Evolutionary conservation across 1,284 basidiomycete species (phyloP).

Genomic region (Rhodotorula sp.): DNA sequence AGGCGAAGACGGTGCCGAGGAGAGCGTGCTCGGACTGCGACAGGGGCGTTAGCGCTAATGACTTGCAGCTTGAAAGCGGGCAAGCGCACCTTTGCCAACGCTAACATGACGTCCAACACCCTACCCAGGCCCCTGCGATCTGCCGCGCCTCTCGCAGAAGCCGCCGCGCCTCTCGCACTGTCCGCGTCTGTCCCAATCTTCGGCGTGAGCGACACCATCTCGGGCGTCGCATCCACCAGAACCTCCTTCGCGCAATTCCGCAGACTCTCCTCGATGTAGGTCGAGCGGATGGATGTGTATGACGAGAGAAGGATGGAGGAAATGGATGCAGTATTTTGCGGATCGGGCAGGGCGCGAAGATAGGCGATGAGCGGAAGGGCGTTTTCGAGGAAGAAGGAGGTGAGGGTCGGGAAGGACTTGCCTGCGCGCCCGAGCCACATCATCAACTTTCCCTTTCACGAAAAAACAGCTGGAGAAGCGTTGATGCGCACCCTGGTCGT

Average conservation of each 20-base stretch:
- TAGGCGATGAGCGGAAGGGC: constrained; percentile 37
- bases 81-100: constrained; percentile 29
- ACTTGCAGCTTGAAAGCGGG: too few relatives aligned
- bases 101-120: constrained; percentile 36
- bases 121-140: constrained; percentile 26
- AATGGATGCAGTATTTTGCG: constrained; percentile 8
- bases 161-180: background rate
- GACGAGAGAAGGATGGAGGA: constrained; percentile 1
- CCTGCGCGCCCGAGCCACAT: background rate
- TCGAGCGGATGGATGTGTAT: constrained; percentile 20
- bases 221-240: constrained; percentile 28
- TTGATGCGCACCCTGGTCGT: constrained; percentile 30
- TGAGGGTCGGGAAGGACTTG: constrained; percentile 38
- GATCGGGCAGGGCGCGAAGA: constrained; percentile 35
- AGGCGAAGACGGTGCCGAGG: constrained; percentile 36
- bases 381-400: constrained; percentile 33
- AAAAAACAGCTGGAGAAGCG: too few relatives aligned
- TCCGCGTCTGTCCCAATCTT: background rate
- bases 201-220: background rate
- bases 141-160: background rate
- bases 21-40: constrained; percentile 33
- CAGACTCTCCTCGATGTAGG: constrained; percentile 33
- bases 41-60: background rate
- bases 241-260: constrained; percentile 31
- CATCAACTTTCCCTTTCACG: too few relatives aligned